phyloP scores from a whole-genome alignment of 805 yeast genomes.

The Naumovozyma castellii region DNA sequence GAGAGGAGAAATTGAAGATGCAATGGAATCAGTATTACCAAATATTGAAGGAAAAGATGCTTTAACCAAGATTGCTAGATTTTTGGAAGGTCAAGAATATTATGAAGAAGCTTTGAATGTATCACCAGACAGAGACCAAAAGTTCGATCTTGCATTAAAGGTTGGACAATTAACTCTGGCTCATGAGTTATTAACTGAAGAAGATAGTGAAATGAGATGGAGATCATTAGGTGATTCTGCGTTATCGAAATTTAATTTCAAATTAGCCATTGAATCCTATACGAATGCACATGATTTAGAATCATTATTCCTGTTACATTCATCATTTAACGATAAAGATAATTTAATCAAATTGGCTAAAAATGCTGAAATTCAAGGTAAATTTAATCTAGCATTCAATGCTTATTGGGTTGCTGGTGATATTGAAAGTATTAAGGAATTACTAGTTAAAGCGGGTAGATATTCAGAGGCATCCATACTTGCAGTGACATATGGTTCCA shows the following conservation, averaged over 20 bases:
- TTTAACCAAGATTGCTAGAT: constrained; percentile 72
- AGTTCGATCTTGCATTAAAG: constrained; percentile 78
- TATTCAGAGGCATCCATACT: constrained; percentile 79
- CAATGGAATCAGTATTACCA: constrained; percentile 50
- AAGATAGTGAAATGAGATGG: constrained; percentile 67
- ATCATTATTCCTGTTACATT: constrained; percentile 69
- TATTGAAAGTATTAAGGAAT: constrained; percentile 47
- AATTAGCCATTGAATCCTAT: constrained; percentile 72
- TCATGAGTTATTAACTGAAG: constrained; percentile 48
- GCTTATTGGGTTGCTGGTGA: constrained; percentile 84
- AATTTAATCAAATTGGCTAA: constrained; percentile 57
- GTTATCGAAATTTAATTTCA: constrained; percentile 65
- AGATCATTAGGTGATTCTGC: constrained; percentile 84
- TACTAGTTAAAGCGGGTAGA: constrained; percentile 61
- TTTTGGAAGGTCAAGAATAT: constrained; percentile 87
- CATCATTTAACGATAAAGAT: constrained; percentile 63
- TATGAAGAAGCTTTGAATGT: constrained; percentile 73
- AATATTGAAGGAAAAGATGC: constrained; percentile 53
- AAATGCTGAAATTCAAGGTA: constrained; percentile 61
- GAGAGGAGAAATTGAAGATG: constrained; percentile 87
- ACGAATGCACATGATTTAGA: constrained; percentile 72
- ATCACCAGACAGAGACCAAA: constrained; percentile 82
- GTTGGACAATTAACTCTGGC: constrained; percentile 70
- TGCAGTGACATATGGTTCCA: constrained; percentile 55
- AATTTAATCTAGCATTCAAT: constrained; percentile 83